Conservation (phyloP, 2,329 filamentous ascomycete species). For the Scleromitrula shiraiana region DNA sequence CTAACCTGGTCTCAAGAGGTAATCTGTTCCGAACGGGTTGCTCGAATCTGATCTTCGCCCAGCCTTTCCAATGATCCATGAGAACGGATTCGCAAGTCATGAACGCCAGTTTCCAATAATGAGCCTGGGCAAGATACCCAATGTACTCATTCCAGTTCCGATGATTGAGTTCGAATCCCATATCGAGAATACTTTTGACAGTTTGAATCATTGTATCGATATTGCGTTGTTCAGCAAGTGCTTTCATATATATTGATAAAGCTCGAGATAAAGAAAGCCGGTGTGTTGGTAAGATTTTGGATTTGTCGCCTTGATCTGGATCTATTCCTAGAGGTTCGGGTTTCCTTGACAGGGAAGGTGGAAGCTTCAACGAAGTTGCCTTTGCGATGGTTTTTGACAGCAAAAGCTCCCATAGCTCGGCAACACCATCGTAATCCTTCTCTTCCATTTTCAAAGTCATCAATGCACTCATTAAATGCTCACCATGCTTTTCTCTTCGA, state of each 20-base stretch:
- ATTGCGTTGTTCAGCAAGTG: slow-evolving; percentile 44
- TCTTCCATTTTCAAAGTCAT: slow-evolving; percentile 59
- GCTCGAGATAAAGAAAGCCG: slow-evolving; percentile 35
- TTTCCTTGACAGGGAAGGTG: neutral
- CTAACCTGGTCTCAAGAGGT: slow-evolving; percentile 19
- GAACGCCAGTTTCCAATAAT: slow-evolving; percentile 60
- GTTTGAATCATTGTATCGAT: slow-evolving; percentile 42
- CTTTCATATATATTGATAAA: slow-evolving; percentile 41
- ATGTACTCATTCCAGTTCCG: slow-evolving; percentile 77
- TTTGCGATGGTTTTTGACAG: slow-evolving; percentile 43
- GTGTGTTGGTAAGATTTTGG: slow-evolving; percentile 22
- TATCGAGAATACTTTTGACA: slow-evolving; percentile 40
- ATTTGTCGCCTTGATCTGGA: neutral
- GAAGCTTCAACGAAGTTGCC: slow-evolving; percentile 27
- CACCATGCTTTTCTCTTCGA: slow-evolving; percentile 36
- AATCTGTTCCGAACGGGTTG: slow-evolving; percentile 21
- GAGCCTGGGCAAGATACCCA: slow-evolving; percentile 54
- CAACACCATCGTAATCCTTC: slow-evolving; percentile 50
- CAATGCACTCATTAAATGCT: slow-evolving; percentile 52
- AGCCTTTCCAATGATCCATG: slow-evolving; percentile 73
- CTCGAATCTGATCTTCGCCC: slow-evolving; percentile 35
- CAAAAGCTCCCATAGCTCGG: slow-evolving; percentile 57
- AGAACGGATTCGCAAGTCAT: slow-evolving; percentile 65
- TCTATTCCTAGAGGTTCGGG: neutral
- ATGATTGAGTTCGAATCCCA: slow-evolving; percentile 68